These are phyloP conservation scores for Pichia sp. DNA, from an alignment of 1,139 yeast species.

Conservation along the genomic window DNA sequence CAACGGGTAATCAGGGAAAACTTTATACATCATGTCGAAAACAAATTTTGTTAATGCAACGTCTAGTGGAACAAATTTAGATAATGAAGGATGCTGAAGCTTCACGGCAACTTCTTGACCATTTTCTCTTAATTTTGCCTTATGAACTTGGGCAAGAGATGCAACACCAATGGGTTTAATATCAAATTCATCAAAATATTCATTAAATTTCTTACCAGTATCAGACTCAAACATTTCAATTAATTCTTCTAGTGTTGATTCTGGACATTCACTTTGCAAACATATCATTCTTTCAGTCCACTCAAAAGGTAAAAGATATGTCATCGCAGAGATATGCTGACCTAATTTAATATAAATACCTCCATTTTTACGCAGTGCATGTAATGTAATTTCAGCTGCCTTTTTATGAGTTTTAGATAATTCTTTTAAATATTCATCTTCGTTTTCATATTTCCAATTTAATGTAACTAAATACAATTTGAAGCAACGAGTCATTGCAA, in stretches of 20 bases:
- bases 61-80: constrained; percentile 87
- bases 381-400: constrained; percentile 75
- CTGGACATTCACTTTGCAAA: constrained; percentile 85
- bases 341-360: constrained; percentile 93
- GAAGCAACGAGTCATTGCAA: constrained; percentile 61
- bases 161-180: constrained; percentile 88
- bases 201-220: constrained; percentile 56
- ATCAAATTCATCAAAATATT: constrained; percentile 61
- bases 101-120: constrained; percentile 88
- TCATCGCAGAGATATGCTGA: constrained; percentile 88
- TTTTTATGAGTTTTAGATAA: constrained; percentile 57
- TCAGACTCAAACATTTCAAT: constrained; percentile 60
- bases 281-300: constrained; percentile 97
- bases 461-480: constrained; percentile 56
- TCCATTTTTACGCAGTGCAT: constrained; percentile 79
- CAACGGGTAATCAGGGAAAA: constrained; percentile 90
- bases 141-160: constrained; percentile 91
- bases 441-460: constrained; percentile 36
- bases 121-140: constrained; percentile 52
- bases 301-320: constrained; percentile 82
- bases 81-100: constrained; percentile 85
- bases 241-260: constrained; percentile 66
- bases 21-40: constrained; percentile 66
- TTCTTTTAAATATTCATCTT: constrained; percentile 48
- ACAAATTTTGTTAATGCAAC: constrained; percentile 71